These are phyloP conservation scores for Syncephalastrum sp. DNA, from an alignment of 371 early-diverging fungal species.

Conservation along the genomic window DNA sequence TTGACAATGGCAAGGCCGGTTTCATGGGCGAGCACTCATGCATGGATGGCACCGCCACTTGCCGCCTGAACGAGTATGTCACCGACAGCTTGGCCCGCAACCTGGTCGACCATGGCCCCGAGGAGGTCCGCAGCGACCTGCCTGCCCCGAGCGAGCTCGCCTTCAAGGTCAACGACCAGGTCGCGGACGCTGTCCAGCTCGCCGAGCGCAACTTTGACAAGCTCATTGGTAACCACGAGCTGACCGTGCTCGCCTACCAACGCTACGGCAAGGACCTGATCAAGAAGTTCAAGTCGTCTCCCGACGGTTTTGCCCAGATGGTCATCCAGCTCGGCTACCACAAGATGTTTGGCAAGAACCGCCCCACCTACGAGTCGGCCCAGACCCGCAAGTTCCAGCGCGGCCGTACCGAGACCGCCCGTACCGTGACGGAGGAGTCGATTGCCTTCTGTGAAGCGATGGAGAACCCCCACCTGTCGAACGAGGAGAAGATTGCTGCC, in stretches of 20 bases:
- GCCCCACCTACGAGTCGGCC: slow-evolving; percentile 92
- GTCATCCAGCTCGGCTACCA: slow-evolving; percentile 94
- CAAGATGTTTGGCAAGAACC: slow-evolving; percentile 77
- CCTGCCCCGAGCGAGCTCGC: slow-evolving; percentile 65
- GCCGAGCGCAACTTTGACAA: slow-evolving; percentile 74
- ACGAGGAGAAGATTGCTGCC: slow-evolving; percentile 62
- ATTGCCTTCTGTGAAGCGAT: slow-evolving; percentile 85
- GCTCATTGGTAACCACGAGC: slow-evolving; percentile 74
- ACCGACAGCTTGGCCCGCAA: slow-evolving; percentile 48
- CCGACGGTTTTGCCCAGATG: slow-evolving; percentile 96
- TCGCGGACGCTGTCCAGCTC: slow-evolving; percentile 54
- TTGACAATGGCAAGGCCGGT: slow-evolving; percentile 95
- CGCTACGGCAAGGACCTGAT: slow-evolving; percentile 92
- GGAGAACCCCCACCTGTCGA: slow-evolving; percentile 60
- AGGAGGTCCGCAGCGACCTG: slow-evolving; percentile 49
- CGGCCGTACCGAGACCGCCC: slow-evolving; percentile 94
- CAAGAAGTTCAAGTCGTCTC: slow-evolving; percentile 84
- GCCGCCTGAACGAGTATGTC: slow-evolving; percentile 72
- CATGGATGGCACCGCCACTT: slow-evolving; percentile 96
- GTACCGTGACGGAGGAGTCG: slow-evolving; percentile 81
- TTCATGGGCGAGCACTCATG: slow-evolving; percentile 96
- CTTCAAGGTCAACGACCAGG: slow-evolving; percentile 61
- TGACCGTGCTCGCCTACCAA: slow-evolving; percentile 77
- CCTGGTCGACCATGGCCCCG: slow-evolving; percentile 63
- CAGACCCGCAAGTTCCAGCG: slow-evolving; percentile 88